Conservation (phyloP, 495 filamentous ascomycete genomes). For the Elasticomyces elasticus region DNA sequence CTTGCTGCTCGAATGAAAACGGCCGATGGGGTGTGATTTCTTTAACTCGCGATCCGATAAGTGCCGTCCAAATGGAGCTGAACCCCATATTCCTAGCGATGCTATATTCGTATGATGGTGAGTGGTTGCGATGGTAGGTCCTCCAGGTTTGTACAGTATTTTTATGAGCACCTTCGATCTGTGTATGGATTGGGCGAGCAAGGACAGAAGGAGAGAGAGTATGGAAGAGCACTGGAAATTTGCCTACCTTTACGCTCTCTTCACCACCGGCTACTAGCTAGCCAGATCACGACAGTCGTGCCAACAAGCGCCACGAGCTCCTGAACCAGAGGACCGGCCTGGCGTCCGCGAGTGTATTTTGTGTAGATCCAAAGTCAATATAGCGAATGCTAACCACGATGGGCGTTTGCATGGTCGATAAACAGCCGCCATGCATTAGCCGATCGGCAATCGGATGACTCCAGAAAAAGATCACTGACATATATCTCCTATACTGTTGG, state of each 20-base stretch:
- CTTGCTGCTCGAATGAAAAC: slow-evolving; percentile 1
- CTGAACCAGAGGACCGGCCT: not conserved
- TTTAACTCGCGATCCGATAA: not conserved
- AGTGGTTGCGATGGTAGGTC: not conserved
- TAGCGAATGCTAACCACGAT: too few species aligned
- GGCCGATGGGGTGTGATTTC: slow-evolving; percentile 7
- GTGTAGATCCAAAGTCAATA: too few species aligned
- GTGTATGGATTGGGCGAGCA: not conserved
- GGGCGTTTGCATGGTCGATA: too few species aligned
- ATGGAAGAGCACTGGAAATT: not conserved
- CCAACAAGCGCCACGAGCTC: not conserved
- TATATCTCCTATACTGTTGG: too few species aligned
- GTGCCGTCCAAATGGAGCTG: not conserved
- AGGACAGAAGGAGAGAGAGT: not conserved
- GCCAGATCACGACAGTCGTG: not conserved
- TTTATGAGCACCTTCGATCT: not conserved
- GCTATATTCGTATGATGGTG: too few species aligned
- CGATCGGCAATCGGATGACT: too few species aligned
- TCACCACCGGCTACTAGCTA: not conserved
- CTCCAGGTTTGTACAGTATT: not conserved
- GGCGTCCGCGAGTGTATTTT: too few species aligned
- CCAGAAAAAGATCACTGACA: too few species aligned
- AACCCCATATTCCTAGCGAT: not conserved
- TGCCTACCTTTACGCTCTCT: not conserved
- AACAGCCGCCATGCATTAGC: too few species aligned